A percentile compares a stretch with the other conserved stretches of the same genome.
Evolutionary conservation across 2,329 filamentous ascomycete species (phyloP).

Genomic region (Sporothrix curviconia): DNA sequence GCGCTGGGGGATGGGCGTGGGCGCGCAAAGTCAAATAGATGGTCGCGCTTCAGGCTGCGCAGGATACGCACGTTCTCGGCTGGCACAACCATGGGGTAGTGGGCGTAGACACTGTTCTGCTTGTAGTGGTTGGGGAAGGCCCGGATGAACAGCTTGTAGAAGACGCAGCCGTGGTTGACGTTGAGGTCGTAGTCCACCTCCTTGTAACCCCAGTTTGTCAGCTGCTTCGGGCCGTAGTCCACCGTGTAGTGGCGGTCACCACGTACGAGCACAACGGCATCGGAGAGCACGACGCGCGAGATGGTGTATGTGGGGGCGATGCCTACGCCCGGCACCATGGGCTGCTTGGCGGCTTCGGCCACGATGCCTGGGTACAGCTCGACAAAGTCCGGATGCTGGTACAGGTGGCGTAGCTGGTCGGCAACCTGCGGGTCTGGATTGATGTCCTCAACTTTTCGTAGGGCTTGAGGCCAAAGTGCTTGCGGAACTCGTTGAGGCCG

Average conservation of each 20-base stretch:
- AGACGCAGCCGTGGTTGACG: constrained; percentile 73
- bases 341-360: constrained; percentile 66
- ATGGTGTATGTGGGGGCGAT: constrained; percentile 72
- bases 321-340: constrained; percentile 67
- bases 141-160: constrained; percentile 75
- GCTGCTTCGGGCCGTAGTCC: constrained; percentile 66
- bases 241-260: constrained; percentile 72
- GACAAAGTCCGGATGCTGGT: constrained; percentile 72
- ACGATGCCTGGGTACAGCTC: constrained; percentile 77
- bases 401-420: constrained; percentile 58
- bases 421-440: constrained; percentile 69
- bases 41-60: constrained; percentile 56
- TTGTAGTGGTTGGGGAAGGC: constrained; percentile 78
- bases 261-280: constrained; percentile 71
- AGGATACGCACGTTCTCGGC: constrained; percentile 66
- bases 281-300: constrained; percentile 67
- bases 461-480: constrained; percentile 70
- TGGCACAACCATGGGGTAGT: constrained; percentile 68
- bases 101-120: constrained; percentile 71
- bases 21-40: constrained; percentile 66
- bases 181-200: constrained; percentile 65
- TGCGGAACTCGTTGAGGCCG: constrained; percentile 77
- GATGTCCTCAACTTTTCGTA: constrained; percentile 74
- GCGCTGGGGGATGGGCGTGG: constrained; percentile 42
- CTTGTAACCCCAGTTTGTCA: constrained; percentile 81